Percentiles rank a stretch among this genome's conserved stretches.
phyloP scores from a whole-genome alignment of 2,329 filamentous ascomycete species.

The Clonostachys rhizophaga region DNA sequence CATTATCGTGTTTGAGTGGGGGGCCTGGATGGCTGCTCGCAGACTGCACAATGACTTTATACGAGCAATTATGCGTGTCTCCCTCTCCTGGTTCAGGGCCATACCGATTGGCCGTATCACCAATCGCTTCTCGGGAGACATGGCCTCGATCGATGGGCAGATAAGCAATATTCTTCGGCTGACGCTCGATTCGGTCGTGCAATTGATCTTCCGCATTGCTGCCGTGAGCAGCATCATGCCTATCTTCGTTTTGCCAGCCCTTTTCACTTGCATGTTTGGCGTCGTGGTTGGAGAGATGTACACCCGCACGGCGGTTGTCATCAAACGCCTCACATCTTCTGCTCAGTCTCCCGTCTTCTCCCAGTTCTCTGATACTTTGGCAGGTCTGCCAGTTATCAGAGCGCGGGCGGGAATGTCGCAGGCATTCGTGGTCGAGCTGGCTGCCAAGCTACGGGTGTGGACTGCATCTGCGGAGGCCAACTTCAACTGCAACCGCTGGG shows the following conservation, averaged over 20 bases:
- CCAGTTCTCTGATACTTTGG: conserved; percentile 48
- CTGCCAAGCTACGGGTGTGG: conserved; percentile 41
- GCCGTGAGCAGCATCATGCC: conserved; percentile 47
- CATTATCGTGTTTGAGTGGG: conserved; percentile 45
- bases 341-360: conserved; percentile 51
- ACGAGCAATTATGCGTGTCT: conserved; percentile 44
- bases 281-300: conserved; percentile 44
- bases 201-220: conserved; percentile 38
- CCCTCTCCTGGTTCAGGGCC: conserved; percentile 52
- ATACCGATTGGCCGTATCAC: conserved; percentile 47
- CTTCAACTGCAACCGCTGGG: conserved; percentile 54
- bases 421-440: conserved; percentile 42
- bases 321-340: conserved; percentile 39
- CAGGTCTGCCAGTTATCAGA: conserved; percentile 45
- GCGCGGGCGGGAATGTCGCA: conserved; percentile 41
- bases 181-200: conserved; percentile 33
- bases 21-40: conserved; percentile 51
- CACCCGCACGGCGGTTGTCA: conserved; percentile 39
- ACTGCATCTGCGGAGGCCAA: conserved; percentile 41
- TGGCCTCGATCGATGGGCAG: conserved; percentile 46
- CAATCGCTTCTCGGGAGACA: conserved; percentile 53
- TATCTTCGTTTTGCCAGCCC: conserved; percentile 41
- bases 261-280: conserved; percentile 37
- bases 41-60: conserved; percentile 48
- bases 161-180: conserved; percentile 38